Evolutionary conservation across 2,329 filamentous ascomycete species (phyloP).

Genomic region (Cytospora piceae): DNA sequence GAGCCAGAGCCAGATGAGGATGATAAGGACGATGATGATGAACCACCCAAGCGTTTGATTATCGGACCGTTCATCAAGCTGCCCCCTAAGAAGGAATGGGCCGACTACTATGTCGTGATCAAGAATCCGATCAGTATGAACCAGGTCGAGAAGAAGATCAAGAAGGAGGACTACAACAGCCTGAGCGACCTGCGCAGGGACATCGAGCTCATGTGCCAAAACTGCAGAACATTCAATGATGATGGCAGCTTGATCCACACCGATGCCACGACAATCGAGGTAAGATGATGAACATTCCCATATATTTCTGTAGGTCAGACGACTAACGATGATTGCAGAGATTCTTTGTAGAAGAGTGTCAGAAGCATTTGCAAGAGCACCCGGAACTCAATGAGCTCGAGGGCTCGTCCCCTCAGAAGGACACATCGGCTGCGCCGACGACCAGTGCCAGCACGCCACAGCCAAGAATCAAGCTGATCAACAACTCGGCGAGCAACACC

Average conservation of each 20-base stretch:
- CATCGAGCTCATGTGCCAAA: slow-evolving; percentile 81
- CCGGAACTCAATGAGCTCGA: slow-evolving; percentile 61
- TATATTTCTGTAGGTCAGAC: neutral
- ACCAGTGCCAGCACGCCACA: slow-evolving; percentile 68
- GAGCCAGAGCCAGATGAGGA: slow-evolving; percentile 52
- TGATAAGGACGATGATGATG: slow-evolving; percentile 54
- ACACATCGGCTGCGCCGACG: slow-evolving; percentile 53
- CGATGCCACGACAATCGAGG: slow-evolving; percentile 92
- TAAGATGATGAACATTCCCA: slow-evolving; percentile 48
- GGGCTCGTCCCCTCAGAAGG: slow-evolving; percentile 47
- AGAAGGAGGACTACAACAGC: slow-evolving; percentile 88
- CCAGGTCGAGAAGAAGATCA: slow-evolving; percentile 91
- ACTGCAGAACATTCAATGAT: slow-evolving; percentile 96
- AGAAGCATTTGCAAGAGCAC: slow-evolving; percentile 57
- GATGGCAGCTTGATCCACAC: slow-evolving; percentile 89
- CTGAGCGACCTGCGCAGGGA: slow-evolving; percentile 82
- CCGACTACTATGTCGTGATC: slow-evolving; percentile 95
- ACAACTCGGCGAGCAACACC: slow-evolving; percentile 42
- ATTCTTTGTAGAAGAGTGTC: slow-evolving; percentile 58
- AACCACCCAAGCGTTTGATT: slow-evolving; percentile 72
- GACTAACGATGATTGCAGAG: slow-evolving; percentile 50
- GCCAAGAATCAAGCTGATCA: slow-evolving; percentile 72
- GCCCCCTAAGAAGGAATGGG: slow-evolving; percentile 85
- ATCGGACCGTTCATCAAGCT: slow-evolving; percentile 94
- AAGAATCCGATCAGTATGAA: slow-evolving; percentile 94